Evolutionary conservation across 2,329 filamentous ascomycete species (phyloP), one percentile per base, ranked within the genome.

Genomic region (Colletotrichum kahawae): DNA sequence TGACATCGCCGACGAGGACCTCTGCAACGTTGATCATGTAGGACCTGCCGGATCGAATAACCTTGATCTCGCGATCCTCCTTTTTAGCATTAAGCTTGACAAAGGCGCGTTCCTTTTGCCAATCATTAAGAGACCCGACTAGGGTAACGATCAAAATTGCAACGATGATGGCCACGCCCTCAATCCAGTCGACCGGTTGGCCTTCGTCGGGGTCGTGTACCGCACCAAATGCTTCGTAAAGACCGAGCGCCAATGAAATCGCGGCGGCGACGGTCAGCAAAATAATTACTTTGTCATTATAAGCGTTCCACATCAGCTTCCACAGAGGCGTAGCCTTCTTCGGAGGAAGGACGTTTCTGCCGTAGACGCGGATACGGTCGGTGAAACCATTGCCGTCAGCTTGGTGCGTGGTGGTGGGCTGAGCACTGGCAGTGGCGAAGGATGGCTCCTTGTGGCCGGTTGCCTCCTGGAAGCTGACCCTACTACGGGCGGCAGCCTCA

Each of bases 271-370:
- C 86, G 5, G 91, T 93, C 54, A 94, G 85, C 14, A 94, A 84
- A 36, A 94, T 92, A 31, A 94, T 87, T 9, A 94, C 91, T 77
- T 91, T 92, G 79, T 94, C 92, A 78, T 93, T 93, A 79, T 93
- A 93, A 0, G 92, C 91, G 76, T 90, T 88, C 92, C 92, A 94
- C 31, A 93, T 88, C 31, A 94, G 83, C 77, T 88, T 86, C 78
- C 91, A 87, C 54, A 94, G 87, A 3, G 91, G 88, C 33, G 90
- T 92, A 3, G 88, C 85, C 81, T 93, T 92, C 80, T 92, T 91
- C 57, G 90, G 88, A 0, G 93, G 93, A 27, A 94, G 84, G 14
- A 86, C 83, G 78, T 94, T 94, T 74, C 89, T 87, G 70, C 87
- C 87, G 80, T 89, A 93, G 13, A 93, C 84, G 54, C 91, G 86